These are phyloP conservation scores for Paramyrothecium roridum DNA, from an alignment of 2,329 filamentous ascomycete species.

Conservation along the genomic window DNA sequence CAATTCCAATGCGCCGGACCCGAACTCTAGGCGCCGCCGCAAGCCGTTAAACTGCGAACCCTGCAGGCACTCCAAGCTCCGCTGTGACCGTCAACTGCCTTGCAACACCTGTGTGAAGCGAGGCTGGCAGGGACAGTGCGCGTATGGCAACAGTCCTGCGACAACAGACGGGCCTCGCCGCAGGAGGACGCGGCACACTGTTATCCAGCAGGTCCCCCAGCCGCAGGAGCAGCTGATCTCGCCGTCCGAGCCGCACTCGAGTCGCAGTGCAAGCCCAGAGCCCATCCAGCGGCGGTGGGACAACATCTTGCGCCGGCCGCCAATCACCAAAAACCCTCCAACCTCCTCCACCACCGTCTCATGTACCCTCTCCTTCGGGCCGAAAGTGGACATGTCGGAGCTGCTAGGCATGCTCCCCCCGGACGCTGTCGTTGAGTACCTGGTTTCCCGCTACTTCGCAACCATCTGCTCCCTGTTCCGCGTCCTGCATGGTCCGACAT, in stretches of 20 bases:
- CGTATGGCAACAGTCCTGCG: neutral
- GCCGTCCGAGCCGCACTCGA: neutral
- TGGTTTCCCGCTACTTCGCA: constrained; percentile 9
- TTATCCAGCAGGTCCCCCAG: neutral
- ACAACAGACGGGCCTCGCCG: neutral
- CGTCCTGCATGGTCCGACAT: constrained; percentile 11
- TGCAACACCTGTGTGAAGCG: constrained; percentile 8
- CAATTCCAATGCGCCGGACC: neutral
- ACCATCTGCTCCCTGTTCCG: constrained; percentile 10
- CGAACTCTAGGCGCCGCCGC: constrained; percentile 1
- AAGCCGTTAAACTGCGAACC: constrained; percentile 11
- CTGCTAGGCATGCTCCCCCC: constrained; percentile 7
- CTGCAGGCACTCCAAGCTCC: constrained; percentile 10
- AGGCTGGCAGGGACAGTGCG: constrained; percentile 1
- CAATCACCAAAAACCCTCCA: neutral
- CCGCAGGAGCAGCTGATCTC: neutral
- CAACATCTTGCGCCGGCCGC: constrained; percentile 1
- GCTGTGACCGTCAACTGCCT: constrained; percentile 11
- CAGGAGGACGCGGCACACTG: neutral
- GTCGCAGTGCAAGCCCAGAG: neutral
- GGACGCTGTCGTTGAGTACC: constrained; percentile 6
- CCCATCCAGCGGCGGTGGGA: constrained; percentile 1
- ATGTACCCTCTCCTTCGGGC: constrained; percentile 4
- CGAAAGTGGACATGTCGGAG: constrained; percentile 1
- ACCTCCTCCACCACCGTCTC: neutral